Conservation (phyloP, 768 basidiomycete genomes). For the Serendipita sp. region DNA sequence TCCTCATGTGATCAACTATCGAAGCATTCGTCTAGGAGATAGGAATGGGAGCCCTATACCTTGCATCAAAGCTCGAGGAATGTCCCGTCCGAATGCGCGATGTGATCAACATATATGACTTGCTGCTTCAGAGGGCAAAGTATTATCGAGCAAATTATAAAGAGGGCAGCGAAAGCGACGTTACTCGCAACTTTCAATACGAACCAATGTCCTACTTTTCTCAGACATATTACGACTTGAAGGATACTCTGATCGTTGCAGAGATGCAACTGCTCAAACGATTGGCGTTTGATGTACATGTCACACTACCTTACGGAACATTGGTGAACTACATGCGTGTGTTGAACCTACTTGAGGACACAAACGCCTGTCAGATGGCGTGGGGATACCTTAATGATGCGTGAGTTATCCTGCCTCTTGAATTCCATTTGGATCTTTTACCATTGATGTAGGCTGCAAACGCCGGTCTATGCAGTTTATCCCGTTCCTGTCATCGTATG, state of each 20-base stretch:
- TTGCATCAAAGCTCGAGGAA: conserved; percentile 85
- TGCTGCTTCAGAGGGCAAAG: conserved; percentile 58
- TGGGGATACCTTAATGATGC: conserved; percentile 97
- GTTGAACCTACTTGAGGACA: conserved; percentile 65
- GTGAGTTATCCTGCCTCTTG: conserved; percentile 31
- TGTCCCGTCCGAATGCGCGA: conserved; percentile 84
- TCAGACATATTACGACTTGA: conserved; percentile 79
- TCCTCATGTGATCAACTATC: background rate
- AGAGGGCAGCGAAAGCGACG: conserved; percentile 8
- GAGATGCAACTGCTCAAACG: conserved; percentile 98
- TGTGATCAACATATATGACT: conserved; percentile 85
- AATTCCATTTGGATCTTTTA: background rate
- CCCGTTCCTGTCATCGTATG: conserved; percentile 81
- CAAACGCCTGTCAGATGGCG: conserved; percentile 51
- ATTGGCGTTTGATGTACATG: conserved; percentile 86
- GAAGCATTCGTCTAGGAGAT: conserved; percentile 47
- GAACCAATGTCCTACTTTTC: conserved; percentile 81
- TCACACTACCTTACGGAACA: conserved; percentile 84
- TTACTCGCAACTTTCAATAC: conserved; percentile 35
- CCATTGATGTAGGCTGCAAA: conserved; percentile 56
- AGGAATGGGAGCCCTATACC: conserved; percentile 74
- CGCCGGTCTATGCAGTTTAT: conserved; percentile 80
- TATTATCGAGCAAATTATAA: conserved; percentile 22
- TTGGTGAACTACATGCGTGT: conserved; percentile 88
- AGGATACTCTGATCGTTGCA: conserved; percentile 81